Base-by-base conservation (phyloP, 768 basidiomycete genomes). In the Harrya chromipes region DNA sequence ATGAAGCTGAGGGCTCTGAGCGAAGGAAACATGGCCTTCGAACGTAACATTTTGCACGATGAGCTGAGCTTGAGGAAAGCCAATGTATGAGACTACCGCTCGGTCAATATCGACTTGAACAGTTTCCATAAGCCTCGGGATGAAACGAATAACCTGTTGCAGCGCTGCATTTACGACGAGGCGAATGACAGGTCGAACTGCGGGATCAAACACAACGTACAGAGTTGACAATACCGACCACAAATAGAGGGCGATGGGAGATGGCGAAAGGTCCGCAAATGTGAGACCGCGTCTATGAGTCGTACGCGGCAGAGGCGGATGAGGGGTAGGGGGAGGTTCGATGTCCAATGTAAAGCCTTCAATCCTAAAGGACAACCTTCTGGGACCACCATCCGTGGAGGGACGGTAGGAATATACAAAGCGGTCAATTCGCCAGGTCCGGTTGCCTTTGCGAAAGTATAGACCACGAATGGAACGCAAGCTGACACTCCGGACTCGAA, bases 401-500 rank as follows among this genome's bases (percentile, higher is more conserved):
- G 78, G 71, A 48, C 77, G 74, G 66, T 83, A 87, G 43, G 82
- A 69, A 38, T 76, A 68, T 17, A 73, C 78, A 40, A 91, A 78
- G 46, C 88, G 82, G 50, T 90, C 86, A n/a, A 85, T 74, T 26
- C 74, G 77, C 70, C 79, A 79, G 23, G 75, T 79, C 46, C 74
- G 70, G 42, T 63, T 67, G 24, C 83, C 82, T 26, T 71, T 72
- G 40, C 80, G 76, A 52, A 87, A 76, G 66, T 84, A 88, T 19
- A 90, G 70, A 29, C 88, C 88, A 46, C 87, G 83, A 51, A 91
- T 81, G 17, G 88, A 91, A 46, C 85, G 79, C 34, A 86, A 70
- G 61, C 88, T 90, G 48, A 90, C 77, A 63, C 84, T 88, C 35
- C 82, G 79, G 29, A 89, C 75, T 26, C 83, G 82, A 52, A 90